Evolutionary conservation across 805 yeast species (phyloP), one percentile per base, ranked within the genome.

Genomic region (Hanseniaspora lachancei): DNA sequence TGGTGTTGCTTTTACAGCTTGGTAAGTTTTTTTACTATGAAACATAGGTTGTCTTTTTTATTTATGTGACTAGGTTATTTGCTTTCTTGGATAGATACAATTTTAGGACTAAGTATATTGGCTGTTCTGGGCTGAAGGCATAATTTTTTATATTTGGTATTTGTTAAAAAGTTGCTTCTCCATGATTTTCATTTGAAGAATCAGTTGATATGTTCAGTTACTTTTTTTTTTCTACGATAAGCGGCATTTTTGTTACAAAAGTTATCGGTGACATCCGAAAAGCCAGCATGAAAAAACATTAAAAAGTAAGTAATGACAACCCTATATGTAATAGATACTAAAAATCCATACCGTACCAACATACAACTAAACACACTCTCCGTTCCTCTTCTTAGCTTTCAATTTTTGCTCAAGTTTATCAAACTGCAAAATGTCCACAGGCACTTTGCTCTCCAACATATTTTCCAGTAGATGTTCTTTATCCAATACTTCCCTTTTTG

Each of bases 391-490:
- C 21, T 38, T 52, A 2, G 47, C 49, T 24, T 38, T 44, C n/a
- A 52, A 24, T 44, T 46, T 52, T 20, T 44, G 49, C 21, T 52
- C 55, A 3, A 52, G 39, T 29, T 24, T 52, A 32, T 52, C 55
- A 46, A 40, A 52, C 20, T 44, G 49, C 12, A 52, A 15, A 13
- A 52, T 52, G 32, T 52, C 55, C 29, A 52, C 38, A 10, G 55
- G 55, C 18, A 52, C 38, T 27, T 39, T 35, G 23, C 35, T 36
- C 32, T 44, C 50, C 20, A 52, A 23, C 15, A 38, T 49, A 13
- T 27, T 23, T 23, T 52, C 55, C 8, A 52, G 20, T 9, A 23
- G 21, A 16, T 44, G 21, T 46, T 52, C 55, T 1, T 36, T 38
- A n/a, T 8, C 39, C 7, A 52, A 38, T 13, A 52, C 27, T 27